Base-by-base conservation (phyloP, 2,329 filamentous ascomycete species). In the Cordyceps fumosorosea region DNA sequence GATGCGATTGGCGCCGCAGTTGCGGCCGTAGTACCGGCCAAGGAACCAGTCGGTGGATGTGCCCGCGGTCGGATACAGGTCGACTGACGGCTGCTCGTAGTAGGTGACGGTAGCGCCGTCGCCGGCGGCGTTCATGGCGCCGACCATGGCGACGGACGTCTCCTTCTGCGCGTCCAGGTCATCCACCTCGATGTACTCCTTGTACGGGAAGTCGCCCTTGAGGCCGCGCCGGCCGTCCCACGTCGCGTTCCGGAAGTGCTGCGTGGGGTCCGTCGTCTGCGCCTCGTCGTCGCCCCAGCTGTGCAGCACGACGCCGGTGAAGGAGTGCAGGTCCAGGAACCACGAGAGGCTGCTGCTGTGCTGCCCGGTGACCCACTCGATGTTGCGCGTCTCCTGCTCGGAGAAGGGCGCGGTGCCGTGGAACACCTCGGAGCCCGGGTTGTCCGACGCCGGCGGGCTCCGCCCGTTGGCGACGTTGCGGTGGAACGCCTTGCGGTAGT, bases 301-400 rank as follows among this genome's bases (percentile, higher is more conserved):
- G 71, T 84, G 85, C 16, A 86, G 71, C 20, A 86, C 73, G 37
- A 78, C 64, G 2, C 80, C 81, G 0, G 76, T 75, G 32, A 76
- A 80, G 1, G 82, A 84, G 75, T 86, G 84, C 51, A 86, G 75
- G 65, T 86, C 84, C 63, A 85, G 72, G 69, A 83, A 84, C 82
- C 82, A 86, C 32, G 79, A 75, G 52, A 86, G 71, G 51, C 77
- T 77, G 54, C 77, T 77, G 54, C 74, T 70, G 70, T 79, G 81
- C 32, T 76, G 74, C 65, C 81, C 76, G 68, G 84, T 73, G 8
- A 83, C 70, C 72, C 80, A 84, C 63, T 78, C 79, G 62, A 84
- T 76, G 67, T 78, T 82, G 69, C 80, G 74, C 2, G 82, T 80
- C 73, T 86, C 84, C 0, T 83, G 74, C 72, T 86, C 83, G 0